A percentile compares a stretch with the other conserved stretches of the same genome.
phyloP scores from a whole-genome alignment of 441 rosid species.

The Kokia cookei region DNA sequence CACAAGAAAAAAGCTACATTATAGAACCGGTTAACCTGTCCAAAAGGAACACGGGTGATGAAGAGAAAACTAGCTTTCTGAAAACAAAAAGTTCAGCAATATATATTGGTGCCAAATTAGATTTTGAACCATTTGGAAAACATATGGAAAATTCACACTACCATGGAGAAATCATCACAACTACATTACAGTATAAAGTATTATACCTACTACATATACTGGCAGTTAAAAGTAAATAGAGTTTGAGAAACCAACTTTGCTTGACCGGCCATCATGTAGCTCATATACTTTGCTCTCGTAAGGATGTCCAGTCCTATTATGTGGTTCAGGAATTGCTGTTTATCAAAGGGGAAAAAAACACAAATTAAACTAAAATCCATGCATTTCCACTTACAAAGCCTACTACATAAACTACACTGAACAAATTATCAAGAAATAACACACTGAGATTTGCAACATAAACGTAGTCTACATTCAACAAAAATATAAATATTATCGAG shows the following conservation, averaged over 20 bases:
- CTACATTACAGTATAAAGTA: slow-evolving; percentile 2
- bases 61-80: neutral
- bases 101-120: neutral
- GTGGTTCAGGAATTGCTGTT: slow-evolving; percentile 42
- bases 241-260: slow-evolving; percentile 53
- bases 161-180: neutral
- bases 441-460: neutral
- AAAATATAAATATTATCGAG: neutral
- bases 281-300: slow-evolving; percentile 66
- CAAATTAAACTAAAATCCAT: neutral
- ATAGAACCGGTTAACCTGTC: neutral
- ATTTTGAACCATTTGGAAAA: neutral
- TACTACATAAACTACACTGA: neutral
- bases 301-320: slow-evolving; percentile 44
- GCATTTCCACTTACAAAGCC: neutral
- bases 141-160: neutral
- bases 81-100: neutral
- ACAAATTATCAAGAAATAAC: neutral
- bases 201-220: neutral
- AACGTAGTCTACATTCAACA: neutral
- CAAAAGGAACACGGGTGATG: neutral
- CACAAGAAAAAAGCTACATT: neutral
- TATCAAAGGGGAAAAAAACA: neutral
- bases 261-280: slow-evolving; percentile 49
- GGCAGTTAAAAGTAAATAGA: slow-evolving; percentile 5